Evolutionary conservation across 1,139 yeast species (phyloP).

Genomic region (Diutina sp.): DNA sequence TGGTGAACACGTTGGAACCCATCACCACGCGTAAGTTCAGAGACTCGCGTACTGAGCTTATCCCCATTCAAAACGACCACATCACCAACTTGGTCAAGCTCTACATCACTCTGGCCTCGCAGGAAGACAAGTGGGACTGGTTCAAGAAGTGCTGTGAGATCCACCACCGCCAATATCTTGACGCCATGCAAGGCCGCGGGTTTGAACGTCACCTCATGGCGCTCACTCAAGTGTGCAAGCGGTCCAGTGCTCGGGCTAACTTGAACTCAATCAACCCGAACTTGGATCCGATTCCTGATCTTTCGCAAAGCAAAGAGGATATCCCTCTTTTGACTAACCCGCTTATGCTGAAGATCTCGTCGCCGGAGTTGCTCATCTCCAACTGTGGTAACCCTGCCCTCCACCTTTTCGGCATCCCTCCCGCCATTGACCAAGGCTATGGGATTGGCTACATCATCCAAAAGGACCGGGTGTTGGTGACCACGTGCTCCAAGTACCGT

Average conservation of each 20-base stretch:
- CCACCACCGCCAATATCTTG: constrained; percentile 35
- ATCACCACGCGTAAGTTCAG: constrained; percentile 57
- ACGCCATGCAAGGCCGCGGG: constrained; percentile 50
- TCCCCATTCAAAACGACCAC: constrained; percentile 47
- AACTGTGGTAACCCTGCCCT: constrained; percentile 77
- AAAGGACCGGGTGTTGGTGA: constrained; percentile 42
- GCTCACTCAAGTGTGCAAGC: constrained; percentile 31
- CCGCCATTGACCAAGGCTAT: constrained; percentile 63
- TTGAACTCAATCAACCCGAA: constrained; percentile 31
- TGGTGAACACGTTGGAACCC: constrained; percentile 60
- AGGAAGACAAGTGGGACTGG: constrained; percentile 34
- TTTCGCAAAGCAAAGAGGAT: constrained; percentile 24
- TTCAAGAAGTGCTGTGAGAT: constrained; percentile 39
- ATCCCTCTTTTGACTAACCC: constrained; percentile 47
- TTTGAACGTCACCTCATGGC: constrained; percentile 64
- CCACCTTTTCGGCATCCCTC: constrained; percentile 62
- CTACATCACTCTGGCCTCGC: constrained; percentile 40
- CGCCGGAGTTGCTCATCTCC: constrained; percentile 29
- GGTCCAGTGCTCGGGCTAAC: constrained; percentile 18
- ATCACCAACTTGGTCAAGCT: constrained; percentile 44
- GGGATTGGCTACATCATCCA: constrained; percentile 70
- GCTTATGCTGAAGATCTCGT: constrained; percentile 27
- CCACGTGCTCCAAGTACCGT: constrained; percentile 63
- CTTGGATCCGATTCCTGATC: constrained; percentile 10
- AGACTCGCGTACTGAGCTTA: constrained; percentile 57